Base-by-base conservation (phyloP, 2,329 filamentous ascomycete species). In the Apiospora phragmitis region DNA sequence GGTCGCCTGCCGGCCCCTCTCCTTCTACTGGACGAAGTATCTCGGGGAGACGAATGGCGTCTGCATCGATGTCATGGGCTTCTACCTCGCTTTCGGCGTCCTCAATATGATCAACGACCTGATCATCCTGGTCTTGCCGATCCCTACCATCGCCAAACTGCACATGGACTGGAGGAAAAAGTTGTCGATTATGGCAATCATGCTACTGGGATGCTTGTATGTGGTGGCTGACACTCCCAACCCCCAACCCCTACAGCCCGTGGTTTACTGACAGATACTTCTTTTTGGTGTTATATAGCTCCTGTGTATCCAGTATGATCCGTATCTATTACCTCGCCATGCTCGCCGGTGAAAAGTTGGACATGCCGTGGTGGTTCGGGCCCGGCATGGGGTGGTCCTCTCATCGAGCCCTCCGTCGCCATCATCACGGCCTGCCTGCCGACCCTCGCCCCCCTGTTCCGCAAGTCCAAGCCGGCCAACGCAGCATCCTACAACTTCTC, bases 381-480 rank as follows among this genome's bases (percentile, higher is more conserved):
- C 71, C 76, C 26, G 75, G 77, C 26, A 80, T 80, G 71, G 74
- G 79, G 9, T 79, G 80, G 76, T 80, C 79, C 9, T 77, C n/a
- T 75, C 45, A 73, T 81, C 38, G 80, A 81, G 71, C 76, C 79
- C 11, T 78, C 76, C 26, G 75, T 80, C 14, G 80, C 78, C n/a
- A 80, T 82, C 68, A 75, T 82, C 14, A 80, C 78, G 38, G 80
- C 79, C 18, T 81, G 80, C 67, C 76, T 82, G 18, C 80, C 80
- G 26, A 79, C 76, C 62, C 72, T 80, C 26, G 77, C 76, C 12
- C 79, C 79, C 0, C 71, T 80, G 9, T 73, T 80, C 78, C 70
- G 83, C 59, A 55, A 65, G n/a, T 11, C 45, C 67, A 51, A 68
- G 29, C 43, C 26, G 9, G 43, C 59, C 42, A 65, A 24, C 59